A percentile compares a stretch with the other conserved stretches of the same genome.
phyloP scores from a whole-genome alignment of 371 early-diverging fungal species.

The Apophysomyces variabilis region DNA sequence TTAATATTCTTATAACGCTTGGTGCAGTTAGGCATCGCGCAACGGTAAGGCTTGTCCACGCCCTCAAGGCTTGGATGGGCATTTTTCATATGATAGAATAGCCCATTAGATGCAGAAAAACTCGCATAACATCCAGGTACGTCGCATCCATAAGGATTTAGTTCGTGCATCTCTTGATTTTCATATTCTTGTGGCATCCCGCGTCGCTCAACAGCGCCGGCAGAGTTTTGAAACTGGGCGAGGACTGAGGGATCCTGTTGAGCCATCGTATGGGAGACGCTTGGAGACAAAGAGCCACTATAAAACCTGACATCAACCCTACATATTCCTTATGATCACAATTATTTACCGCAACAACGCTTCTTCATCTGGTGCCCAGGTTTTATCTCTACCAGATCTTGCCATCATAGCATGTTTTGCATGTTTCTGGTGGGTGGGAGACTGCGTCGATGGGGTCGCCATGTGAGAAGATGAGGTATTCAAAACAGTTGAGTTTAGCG shows the following conservation, averaged over 20 bases:
- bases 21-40: conserved; percentile 82
- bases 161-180: conserved; percentile 16
- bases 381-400: neutral
- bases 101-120: conserved; percentile 61
- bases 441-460: conserved; percentile 4
- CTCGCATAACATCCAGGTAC: conserved; percentile 62
- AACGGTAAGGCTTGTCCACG: conserved; percentile 73
- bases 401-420: conserved; percentile 1
- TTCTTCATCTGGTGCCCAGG: conserved; percentile 7
- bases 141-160: conserved; percentile 77
- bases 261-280: neutral
- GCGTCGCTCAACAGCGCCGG: conserved; percentile 1
- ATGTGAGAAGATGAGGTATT: conserved; percentile 6
- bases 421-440: conserved; percentile 1
- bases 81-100: conserved; percentile 73
- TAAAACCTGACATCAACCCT: neutral
- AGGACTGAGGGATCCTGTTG: conserved; percentile 31
- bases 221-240: conserved; percentile 23
- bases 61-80: conserved; percentile 55
- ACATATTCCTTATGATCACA: neutral
- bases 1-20: conserved; percentile 96
- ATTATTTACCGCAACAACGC: neutral
- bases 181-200: conserved; percentile 11
- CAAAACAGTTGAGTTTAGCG: conserved; percentile 13
- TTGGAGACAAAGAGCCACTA: conserved; percentile 13